Evolutionary conservation across 2,329 filamentous ascomycete species (phyloP), one percentile per base, ranked within the genome.

Genomic region (Claviceps lovelessii): DNA sequence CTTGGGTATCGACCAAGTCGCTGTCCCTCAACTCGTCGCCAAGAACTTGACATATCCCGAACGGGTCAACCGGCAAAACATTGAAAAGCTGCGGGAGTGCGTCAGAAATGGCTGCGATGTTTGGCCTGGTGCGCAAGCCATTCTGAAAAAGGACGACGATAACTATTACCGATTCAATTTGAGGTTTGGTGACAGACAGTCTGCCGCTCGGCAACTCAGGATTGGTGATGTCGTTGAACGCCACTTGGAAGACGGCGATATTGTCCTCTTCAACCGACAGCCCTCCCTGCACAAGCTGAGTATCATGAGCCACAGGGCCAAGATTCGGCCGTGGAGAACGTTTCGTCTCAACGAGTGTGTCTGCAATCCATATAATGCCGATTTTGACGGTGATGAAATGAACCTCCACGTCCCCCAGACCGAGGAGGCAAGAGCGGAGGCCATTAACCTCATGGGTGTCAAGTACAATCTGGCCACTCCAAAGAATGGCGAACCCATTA

Each of bases 321-420:
- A 96, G 69, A 83, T 98, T 51, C 83, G 93, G 51, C 93, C 91
- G 0, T 95, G 93, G 84, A 84, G 90, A 68, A 98, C 93, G 0
- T 97, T 98, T 67, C 85, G 93, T 54, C 77, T 98, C 19, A 98
- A 98, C 67, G 93, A 98, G 68, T 98, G 93, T 79, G 93, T 95
- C 1, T 98, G 93, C 71, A 90, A 87, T 58, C 93, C 93, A 4
- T 98, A 98, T 76, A 98, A 98, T 63, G 93, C 93, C 55, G 93
- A 98, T 79, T 98, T 98, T 62, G 93, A 98, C 64, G 93, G 93
- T 57, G 93, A 98, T 63, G 93, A 98, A 70, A 98, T 98, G 93
- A 98, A 98, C 63, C 72, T 98, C 50, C 93, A 98, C 70, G 90
- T 98, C 17, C 93, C 93, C 2, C 93, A 98, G 67, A 97, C 93